phyloP scores from a whole-genome alignment of 2,329 filamentous ascomycete genomes.

The Penicillium sp. region DNA sequence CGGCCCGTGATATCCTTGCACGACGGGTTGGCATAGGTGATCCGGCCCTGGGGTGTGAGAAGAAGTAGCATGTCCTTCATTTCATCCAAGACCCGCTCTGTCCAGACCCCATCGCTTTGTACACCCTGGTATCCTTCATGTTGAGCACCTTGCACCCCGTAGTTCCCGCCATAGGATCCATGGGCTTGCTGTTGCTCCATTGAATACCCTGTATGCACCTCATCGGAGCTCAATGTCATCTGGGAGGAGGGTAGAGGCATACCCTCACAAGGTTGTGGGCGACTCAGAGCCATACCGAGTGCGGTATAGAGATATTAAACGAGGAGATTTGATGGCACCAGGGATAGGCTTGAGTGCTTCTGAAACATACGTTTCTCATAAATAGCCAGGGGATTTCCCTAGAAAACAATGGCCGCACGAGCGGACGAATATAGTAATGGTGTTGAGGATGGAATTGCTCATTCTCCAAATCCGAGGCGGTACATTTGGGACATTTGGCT shows the following conservation, averaged over 20 bases:
- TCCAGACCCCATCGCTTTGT: slow-evolving; percentile 74
- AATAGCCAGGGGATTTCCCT: neutral
- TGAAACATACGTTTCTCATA: neutral
- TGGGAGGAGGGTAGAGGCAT: slow-evolving; percentile 9
- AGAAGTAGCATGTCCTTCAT: slow-evolving; percentile 86
- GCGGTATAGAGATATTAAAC: neutral
- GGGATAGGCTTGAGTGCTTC: neutral
- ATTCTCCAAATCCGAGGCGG: slow-evolving; percentile 2
- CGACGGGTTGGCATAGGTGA: slow-evolving; percentile 83
- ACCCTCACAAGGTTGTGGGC: slow-evolving; percentile 8
- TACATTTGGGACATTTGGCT: neutral
- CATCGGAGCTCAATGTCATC: slow-evolving; percentile 6
- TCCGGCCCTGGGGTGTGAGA: slow-evolving; percentile 76
- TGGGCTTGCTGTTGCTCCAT: slow-evolving; percentile 11
- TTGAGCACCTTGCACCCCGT: slow-evolving; percentile 11
- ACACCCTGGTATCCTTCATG: slow-evolving; percentile 22
- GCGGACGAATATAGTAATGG: neutral
- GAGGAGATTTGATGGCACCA: neutral
- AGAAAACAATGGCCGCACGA: neutral
- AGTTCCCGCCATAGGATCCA: slow-evolving; percentile 10
- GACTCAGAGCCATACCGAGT: slow-evolving; percentile 14
- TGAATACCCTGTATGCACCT: slow-evolving; percentile 7
- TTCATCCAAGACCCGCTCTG: slow-evolving; percentile 83
- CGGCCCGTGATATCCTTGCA: slow-evolving; percentile 73
- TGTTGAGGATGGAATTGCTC: neutral